Evolutionary conservation across 768 basidiomycete genomes (phyloP).

Genomic region (Nidularia pulvinata): DNA sequence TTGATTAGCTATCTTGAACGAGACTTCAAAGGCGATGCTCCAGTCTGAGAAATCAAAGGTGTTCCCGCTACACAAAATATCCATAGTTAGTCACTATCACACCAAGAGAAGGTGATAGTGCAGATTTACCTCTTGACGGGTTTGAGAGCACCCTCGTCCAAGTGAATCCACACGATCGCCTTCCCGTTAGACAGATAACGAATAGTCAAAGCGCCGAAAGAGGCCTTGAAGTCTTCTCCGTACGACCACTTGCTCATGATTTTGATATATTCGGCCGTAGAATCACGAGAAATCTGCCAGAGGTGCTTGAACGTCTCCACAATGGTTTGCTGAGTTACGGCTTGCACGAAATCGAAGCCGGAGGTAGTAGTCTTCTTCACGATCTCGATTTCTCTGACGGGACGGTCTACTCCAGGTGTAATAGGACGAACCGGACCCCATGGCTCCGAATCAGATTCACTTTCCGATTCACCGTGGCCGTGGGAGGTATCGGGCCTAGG

Average conservation of each 20-base stretch:
- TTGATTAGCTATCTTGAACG: slow-evolving; percentile 3
- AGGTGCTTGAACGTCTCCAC: slow-evolving; percentile 4
- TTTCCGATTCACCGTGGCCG: neutral
- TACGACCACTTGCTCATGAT: slow-evolving; percentile 5
- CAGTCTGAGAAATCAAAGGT: slow-evolving; percentile 4
- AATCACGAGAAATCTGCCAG: slow-evolving; percentile 1
- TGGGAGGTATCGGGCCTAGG: neutral
- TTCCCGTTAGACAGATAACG: slow-evolving; percentile 4
- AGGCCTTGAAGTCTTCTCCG: slow-evolving; percentile 7
- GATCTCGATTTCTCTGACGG: neutral
- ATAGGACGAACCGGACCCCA: neutral
- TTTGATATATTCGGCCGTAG: neutral
- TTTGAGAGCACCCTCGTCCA: slow-evolving; percentile 6
- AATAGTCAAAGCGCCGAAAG: slow-evolving; percentile 8
- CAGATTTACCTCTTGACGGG: slow-evolving; percentile 2
- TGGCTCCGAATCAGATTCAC: neutral
- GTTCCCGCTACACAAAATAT: slow-evolving; percentile 2
- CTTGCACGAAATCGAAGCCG: slow-evolving; percentile 5
- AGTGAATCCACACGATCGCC: slow-evolving; percentile 7
- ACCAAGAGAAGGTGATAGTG: too few relatives aligned
- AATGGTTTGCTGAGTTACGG: slow-evolving; percentile 2
- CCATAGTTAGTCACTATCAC: neutral
- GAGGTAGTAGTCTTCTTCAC: neutral
- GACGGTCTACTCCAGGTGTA: neutral
- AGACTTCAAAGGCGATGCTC: slow-evolving; percentile 11